Base-by-base conservation (phyloP, 345 rosid species). In the Pistacia integerrima region DNA sequence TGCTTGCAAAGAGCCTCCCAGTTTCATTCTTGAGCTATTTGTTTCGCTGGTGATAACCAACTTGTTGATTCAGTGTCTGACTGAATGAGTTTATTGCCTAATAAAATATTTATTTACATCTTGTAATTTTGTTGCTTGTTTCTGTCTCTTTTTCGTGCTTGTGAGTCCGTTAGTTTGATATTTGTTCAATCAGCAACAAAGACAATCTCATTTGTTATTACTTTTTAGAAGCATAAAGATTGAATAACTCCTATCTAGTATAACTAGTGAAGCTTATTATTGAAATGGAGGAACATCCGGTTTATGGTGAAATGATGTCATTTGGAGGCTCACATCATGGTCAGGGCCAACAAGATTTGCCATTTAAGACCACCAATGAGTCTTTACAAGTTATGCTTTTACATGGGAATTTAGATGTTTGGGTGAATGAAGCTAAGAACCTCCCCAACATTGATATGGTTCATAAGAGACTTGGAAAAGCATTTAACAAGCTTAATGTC, bases 401-500 rank as follows among this genome's bases (percentile, higher is more conserved):
- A 54, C 57, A 54, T 54, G 57, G 57, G 17, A 54, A 54, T 54
- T 14, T 54, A 54, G 57, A 54, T 54, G 73, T 93, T 76, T 88
- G 88, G 90, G 90, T 93, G 73, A 87, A 86, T 75, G 91, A 86
- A 61, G 98, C 97, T 77, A 87, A 85, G 51, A 88, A 89, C 77
- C 90, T 93, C 33, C 97, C 98, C 14, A 93, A 93, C 13, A 1
- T 51, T 12, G 17, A 51, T 51, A 3, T 0, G 17, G 1, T 51
- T 11, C 16, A 51, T 4, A 87, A 87, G 77, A 85, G 67, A 60
- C 72, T 93, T 1, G 92, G 88, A 18, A 93, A 89, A 54, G 41
- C 88, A 82, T 76, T 91, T 4, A 88, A 87, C 35, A 83, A 75
- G 28, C 64, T 93, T 0, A 48, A 70, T 0, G 75, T 80, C 54